These are phyloP conservation scores for Pythium apleroticum DNA, from an alignment of 352 stramenopile genomes.

Conservation along the genomic window DNA sequence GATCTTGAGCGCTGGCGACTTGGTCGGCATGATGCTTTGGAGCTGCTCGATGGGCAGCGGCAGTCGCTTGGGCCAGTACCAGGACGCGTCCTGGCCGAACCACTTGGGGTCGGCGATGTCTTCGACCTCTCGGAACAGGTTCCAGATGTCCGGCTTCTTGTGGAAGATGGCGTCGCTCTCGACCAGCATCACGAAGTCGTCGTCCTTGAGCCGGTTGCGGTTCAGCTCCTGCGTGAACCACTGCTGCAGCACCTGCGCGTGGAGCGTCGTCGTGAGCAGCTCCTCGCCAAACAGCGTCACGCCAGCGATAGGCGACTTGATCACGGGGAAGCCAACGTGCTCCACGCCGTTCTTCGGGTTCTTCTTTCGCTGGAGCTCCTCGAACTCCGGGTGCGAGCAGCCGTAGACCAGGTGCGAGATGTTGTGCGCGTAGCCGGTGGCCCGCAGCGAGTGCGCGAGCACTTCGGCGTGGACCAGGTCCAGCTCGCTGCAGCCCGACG, in stretches of 20 bases:
- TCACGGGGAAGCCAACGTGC: slow-evolving; percentile 41
- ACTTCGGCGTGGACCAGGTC: slow-evolving; percentile 74
- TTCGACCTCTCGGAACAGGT: slow-evolving; percentile 62
- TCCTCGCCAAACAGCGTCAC: slow-evolving; percentile 57
- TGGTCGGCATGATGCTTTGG: slow-evolving; percentile 33
- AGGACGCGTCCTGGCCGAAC: slow-evolving; percentile 79
- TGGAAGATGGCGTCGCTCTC: slow-evolving; percentile 84
- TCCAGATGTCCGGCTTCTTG: slow-evolving; percentile 75
- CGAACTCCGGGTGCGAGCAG: slow-evolving; percentile 45
- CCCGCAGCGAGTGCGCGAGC: slow-evolving; percentile 63
- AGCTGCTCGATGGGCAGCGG: slow-evolving; percentile 44
- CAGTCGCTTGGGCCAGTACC: slow-evolving; percentile 64
- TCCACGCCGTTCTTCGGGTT: slow-evolving; percentile 48
- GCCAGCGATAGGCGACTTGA: slow-evolving; percentile 15
- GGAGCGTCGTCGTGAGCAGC: slow-evolving; percentile 60
- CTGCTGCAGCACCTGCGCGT: slow-evolving; percentile 50
- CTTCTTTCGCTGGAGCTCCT: slow-evolving; percentile 45
- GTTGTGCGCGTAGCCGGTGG: slow-evolving; percentile 50
- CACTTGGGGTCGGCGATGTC: slow-evolving; percentile 47
- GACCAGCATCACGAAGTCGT: slow-evolving; percentile 78
- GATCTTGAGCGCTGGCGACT: slow-evolving; percentile 42
- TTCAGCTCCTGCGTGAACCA: slow-evolving; percentile 48
- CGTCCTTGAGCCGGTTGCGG: slow-evolving; percentile 34
- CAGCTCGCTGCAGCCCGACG: slow-evolving; percentile 58
- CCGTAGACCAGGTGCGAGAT: slow-evolving; percentile 76